A percentile compares a stretch with the other conserved stretches of the same genome.
Conservation (phyloP, 257 asterid species). For the Penstemon davidsonii region DNA sequence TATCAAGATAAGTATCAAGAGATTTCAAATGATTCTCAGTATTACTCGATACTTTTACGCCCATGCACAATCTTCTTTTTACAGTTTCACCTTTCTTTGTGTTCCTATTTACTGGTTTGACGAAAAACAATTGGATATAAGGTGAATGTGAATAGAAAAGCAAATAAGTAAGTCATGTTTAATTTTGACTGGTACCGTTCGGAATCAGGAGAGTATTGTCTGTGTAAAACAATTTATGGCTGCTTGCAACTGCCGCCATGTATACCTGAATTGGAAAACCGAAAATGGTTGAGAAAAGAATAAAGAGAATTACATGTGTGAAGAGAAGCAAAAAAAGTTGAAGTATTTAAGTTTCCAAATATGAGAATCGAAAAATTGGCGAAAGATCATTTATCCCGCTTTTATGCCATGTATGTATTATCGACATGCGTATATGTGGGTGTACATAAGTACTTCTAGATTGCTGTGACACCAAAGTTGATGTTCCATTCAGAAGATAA, state of each 20-base stretch:
- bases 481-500: neutral
- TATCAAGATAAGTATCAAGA: slow-evolving; percentile 60
- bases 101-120: slow-evolving; percentile 23
- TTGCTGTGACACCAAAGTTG: neutral
- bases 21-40: slow-evolving; percentile 60
- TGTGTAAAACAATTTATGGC: slow-evolving; percentile 31
- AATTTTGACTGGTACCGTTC: slow-evolving; percentile 21
- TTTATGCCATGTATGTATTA: no score
- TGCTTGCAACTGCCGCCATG: slow-evolving; percentile 43
- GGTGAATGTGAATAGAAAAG: slow-evolving; percentile 8
- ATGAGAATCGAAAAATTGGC: slow-evolving; percentile 15
- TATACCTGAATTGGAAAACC: slow-evolving; percentile 28
- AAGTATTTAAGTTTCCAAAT: neutral
- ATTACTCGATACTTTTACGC: slow-evolving; percentile 35
- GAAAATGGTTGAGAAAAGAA: neutral
- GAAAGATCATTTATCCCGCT: neutral
- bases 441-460: no score
- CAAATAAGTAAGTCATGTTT: slow-evolving; percentile 6
- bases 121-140: neutral
- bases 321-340: neutral
- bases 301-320: neutral
- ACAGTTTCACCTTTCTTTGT: slow-evolving; percentile 27
- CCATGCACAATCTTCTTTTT: slow-evolving; percentile 34
- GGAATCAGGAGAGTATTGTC: slow-evolving; percentile 32
- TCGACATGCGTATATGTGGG: no score